These are phyloP conservation scores for Candida chilensis DNA, from an alignment of 805 yeast genomes.

Conservation along the genomic window DNA sequence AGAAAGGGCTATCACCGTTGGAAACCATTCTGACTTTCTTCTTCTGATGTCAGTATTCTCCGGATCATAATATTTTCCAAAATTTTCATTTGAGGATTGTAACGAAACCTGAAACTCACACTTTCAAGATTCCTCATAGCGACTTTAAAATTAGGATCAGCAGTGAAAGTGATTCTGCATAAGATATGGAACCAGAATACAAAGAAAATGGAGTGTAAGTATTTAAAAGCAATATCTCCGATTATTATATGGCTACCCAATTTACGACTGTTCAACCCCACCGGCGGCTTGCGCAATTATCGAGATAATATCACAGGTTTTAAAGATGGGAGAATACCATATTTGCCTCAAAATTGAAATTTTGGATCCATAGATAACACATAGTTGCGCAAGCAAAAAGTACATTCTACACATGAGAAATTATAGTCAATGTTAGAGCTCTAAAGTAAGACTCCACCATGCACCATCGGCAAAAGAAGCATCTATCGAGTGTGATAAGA, in stretches of 20 bases:
- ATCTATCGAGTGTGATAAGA: no score
- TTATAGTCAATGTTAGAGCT: no score
- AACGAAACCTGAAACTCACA: no score
- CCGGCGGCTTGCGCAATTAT: constrained; percentile 66
- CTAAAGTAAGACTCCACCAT: no score
- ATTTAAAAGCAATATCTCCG: constrained; percentile 72
- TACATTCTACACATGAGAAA: constrained; percentile 81
- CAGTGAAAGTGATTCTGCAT: constrained; percentile 24
- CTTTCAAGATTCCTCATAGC: no score
- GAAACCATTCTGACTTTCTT: no score
- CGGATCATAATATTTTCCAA: no score
- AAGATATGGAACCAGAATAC: constrained; percentile 38
- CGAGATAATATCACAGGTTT: constrained; percentile 55
- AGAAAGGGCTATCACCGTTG: no score
- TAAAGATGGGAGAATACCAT: constrained; percentile 55
- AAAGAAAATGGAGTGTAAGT: constrained; percentile 52
- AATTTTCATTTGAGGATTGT: no score
- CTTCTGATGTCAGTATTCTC: constrained; percentile 22
- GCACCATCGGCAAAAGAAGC: no score
- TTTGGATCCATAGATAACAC: constrained; percentile 49
- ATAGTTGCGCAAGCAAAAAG: constrained; percentile 56
- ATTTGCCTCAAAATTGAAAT: constrained; percentile 47
- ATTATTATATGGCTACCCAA: constrained; percentile 64
- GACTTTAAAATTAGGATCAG: no score
- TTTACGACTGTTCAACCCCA: constrained; percentile 42